Percentiles rank a stretch among this genome's conserved stretches.
Evolutionary conservation across 2,329 filamentous ascomycete genomes (phyloP).

Genomic region (Chaetomium sp.): DNA sequence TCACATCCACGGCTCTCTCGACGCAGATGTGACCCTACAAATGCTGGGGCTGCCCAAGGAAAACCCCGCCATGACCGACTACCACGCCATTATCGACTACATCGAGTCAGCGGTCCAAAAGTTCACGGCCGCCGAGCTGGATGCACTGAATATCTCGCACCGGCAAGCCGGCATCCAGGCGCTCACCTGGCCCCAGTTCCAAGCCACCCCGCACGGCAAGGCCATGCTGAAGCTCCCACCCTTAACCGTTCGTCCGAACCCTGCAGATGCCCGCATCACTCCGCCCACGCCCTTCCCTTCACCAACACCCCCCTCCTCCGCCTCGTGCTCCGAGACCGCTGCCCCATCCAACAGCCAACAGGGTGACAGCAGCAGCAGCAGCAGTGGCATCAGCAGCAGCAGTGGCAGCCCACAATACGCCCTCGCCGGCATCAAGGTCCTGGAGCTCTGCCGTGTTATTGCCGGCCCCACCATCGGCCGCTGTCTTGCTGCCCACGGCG

Average conservation of each 20-base stretch:
- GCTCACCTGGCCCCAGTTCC: conserved; percentile 54
- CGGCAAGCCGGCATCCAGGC: conserved; percentile 55
- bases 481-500: conserved; percentile 68
- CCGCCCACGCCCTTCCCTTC: conserved; percentile 38
- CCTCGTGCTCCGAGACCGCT: not conserved
- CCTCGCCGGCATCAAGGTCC: conserved; percentile 59
- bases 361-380: too few relatives aligned
- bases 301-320: conserved; percentile 10
- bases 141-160: conserved; percentile 48
- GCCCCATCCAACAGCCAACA: too few relatives aligned
- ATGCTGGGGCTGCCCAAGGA: conserved; percentile 64
- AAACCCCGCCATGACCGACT: conserved; percentile 54
- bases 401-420: conserved; percentile 26
- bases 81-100: conserved; percentile 49
- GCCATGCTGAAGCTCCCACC: conserved; percentile 36
- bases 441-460: conserved; percentile 70
- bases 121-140: conserved; percentile 50
- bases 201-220: conserved; percentile 47
- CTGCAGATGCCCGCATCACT: conserved; percentile 36
- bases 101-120: conserved; percentile 54
- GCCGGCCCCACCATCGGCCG: conserved; percentile 67
- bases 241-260: conserved; percentile 44
- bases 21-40: conserved; percentile 60
- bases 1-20: conserved; percentile 68
- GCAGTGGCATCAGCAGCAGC: too few relatives aligned